Base-by-base conservation (phyloP, 169 alveolate species). In the Fabrea salina region DNA sequence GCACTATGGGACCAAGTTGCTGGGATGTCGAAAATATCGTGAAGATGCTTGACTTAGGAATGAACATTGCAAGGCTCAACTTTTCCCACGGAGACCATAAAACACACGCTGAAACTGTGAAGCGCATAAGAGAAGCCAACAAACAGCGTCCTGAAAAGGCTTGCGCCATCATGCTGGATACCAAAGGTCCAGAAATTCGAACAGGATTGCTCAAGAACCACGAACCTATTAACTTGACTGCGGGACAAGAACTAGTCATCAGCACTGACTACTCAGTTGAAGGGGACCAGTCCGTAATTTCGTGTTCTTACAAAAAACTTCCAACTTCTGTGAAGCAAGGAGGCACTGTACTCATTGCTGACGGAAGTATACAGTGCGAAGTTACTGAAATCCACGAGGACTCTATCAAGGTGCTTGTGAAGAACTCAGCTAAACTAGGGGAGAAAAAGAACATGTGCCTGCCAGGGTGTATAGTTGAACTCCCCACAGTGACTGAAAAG, bases 151-250 rank as follows among this genome's bases (percentile, higher is more conserved):
- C 99, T 1, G 95, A 95, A 19, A 91, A 94, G 75, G 87, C 95
- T 3, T 87, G 96, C 27, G 99, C 98, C 11, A 84, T 97, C 75
- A 86, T 98, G 89, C 91, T 98, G 59, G 99, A 98, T 85, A 98
- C 99, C n/a, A 98, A 98, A 87, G 99, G 99, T 0, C 99, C 99
- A 0, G 99, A 98, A 89, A 96, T 98, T 82, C 84, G 99, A 70
- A 97, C 99, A 5, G 99, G 99, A 50, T 72, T 92, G 80, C 86
- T 97, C 53, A 93, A 93, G 86, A 98, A 95, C 41, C 86, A 90
- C 92, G 85, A 94, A 93, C 80, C 90, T 96, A 91, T 97, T 8
- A 88, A 86, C 4, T 86, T 98, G 40, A 89, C 87, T 53, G 97
- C 91, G 39, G 99, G 99, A 16, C 95, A 96, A 75, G 90, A 92